Conservation (phyloP, 495 filamentous ascomycete species). For the Aspergillus ostianus region DNA sequence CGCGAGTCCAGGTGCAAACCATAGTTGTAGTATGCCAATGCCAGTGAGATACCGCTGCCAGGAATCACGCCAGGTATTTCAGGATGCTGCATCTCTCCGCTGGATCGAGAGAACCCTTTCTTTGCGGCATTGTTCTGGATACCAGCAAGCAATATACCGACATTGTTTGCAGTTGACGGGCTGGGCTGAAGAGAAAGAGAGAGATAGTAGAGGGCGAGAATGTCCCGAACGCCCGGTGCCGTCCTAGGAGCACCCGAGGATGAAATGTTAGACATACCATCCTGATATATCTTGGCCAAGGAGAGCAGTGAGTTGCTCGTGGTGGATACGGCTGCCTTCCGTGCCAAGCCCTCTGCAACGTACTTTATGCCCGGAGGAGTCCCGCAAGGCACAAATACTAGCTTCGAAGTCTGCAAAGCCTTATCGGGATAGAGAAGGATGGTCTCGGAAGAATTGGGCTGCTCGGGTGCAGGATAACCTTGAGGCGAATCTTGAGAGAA, state of each 20-base stretch:
- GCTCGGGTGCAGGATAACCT: constrained; percentile 27
- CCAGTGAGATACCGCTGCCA: constrained; percentile 84
- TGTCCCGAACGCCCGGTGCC: constrained; percentile 82
- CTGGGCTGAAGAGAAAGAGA: constrained; percentile 94
- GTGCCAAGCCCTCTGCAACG: constrained; percentile 68
- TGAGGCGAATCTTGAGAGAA: constrained; percentile 48
- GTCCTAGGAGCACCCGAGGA: constrained; percentile 56
- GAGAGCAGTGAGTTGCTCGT: constrained; percentile 96
- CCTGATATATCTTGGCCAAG: constrained; percentile 96
- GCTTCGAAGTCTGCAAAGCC: constrained; percentile 77
- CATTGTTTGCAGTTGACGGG: constrained; percentile 97
- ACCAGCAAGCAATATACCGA: constrained; percentile 91
- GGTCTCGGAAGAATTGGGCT: constrained; percentile 48
- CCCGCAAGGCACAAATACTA: constrained; percentile 78
- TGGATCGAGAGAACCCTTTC: constrained; percentile 32
- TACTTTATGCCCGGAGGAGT: constrained; percentile 80
- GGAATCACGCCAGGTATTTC: constrained; percentile 77
- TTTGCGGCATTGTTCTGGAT: constrained; percentile 74
- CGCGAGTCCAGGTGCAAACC: constrained; percentile 77
- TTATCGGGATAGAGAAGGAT: constrained; percentile 80
- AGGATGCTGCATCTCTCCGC: constrained; percentile 40
- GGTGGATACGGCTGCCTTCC: constrained; percentile 82
- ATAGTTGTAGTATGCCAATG: constrained; percentile 93
- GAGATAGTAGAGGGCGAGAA: constrained; percentile 92
- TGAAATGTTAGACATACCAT: constrained; percentile 84